Percentiles rank a stretch among this genome's conserved stretches.
These are phyloP conservation scores for Fusarium nanum DNA, from an alignment of 2,329 filamentous ascomycete genomes.

Conservation along the genomic window DNA sequence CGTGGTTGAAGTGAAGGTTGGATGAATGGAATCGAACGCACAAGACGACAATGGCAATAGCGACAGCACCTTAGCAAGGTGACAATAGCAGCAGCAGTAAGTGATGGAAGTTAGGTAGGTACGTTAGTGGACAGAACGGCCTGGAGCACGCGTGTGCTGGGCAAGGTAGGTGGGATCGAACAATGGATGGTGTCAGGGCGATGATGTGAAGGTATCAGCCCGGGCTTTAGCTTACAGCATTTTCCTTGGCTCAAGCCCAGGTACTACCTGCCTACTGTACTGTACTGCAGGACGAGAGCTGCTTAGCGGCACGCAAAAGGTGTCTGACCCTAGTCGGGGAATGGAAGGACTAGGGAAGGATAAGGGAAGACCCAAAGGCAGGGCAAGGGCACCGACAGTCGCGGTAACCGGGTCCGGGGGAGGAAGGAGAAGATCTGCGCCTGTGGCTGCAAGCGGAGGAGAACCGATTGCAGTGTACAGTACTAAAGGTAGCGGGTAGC, in stretches of 20 bases:
- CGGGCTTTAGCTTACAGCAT: slow-evolving; percentile 37
- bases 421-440: slow-evolving; percentile 43
- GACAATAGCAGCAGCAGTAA: slow-evolving; percentile 6
- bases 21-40: slow-evolving; percentile 18
- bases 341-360: slow-evolving; percentile 42
- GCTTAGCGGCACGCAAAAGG: slow-evolving; percentile 41
- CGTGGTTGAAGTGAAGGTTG: slow-evolving; percentile 30
- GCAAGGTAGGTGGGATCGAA: slow-evolving; percentile 4
- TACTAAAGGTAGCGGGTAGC: neutral
- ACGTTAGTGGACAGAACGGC: neutral
- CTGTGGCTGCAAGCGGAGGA: slow-evolving; percentile 43
- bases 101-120: neutral
- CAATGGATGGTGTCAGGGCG: slow-evolving; percentile 43
- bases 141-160: slow-evolving; percentile 41
- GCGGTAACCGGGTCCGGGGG: slow-evolving; percentile 41
- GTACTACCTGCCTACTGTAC: slow-evolving; percentile 26
- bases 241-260: slow-evolving; percentile 23
- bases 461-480: slow-evolving; percentile 30
- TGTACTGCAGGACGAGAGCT: slow-evolving; percentile 33
- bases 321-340: slow-evolving; percentile 39
- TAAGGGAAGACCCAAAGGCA: slow-evolving; percentile 37
- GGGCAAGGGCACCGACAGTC: slow-evolving; percentile 37
- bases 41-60: slow-evolving; percentile 3
- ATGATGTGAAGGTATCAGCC: slow-evolving; percentile 38
- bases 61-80: neutral